A percentile compares a stretch with the other conserved stretches of the same genome.
Evolutionary conservation across 1,139 yeast genomes (phyloP).

Genomic region (Lipomyces yarrowii): DNA sequence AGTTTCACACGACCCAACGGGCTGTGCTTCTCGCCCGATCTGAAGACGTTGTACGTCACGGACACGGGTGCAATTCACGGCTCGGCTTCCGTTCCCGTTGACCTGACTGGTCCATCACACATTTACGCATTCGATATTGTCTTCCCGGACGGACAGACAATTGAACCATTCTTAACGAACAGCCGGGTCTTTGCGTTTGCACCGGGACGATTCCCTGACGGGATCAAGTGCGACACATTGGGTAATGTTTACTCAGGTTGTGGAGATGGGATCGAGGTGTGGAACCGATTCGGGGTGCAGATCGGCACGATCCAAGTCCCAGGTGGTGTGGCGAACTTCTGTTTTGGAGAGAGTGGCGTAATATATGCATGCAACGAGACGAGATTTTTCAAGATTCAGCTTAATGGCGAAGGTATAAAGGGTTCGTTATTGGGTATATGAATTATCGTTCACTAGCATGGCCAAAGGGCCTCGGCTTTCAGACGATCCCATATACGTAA

Average conservation of each 20-base stretch:
- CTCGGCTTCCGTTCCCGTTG: slow-evolving; percentile 24
- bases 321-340: slow-evolving; percentile 38
- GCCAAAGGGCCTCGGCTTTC: background rate
- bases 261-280: slow-evolving; percentile 37
- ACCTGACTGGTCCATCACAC: background rate
- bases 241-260: slow-evolving; percentile 39
- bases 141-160: background rate
- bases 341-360: slow-evolving; percentile 24
- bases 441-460: background rate
- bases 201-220: slow-evolving; percentile 37
- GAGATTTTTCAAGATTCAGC: slow-evolving; percentile 28
- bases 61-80: slow-evolving; percentile 34
- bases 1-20: slow-evolving; percentile 36
- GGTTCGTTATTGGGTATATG: background rate
- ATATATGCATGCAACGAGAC: slow-evolving; percentile 34
- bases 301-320: slow-evolving; percentile 36
- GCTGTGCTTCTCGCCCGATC: slow-evolving; percentile 36
- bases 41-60: slow-evolving; percentile 34
- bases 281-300: slow-evolving; percentile 36
- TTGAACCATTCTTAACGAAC: background rate
- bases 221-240: slow-evolving; percentile 36
- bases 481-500: background rate
- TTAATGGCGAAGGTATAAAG: slow-evolving; percentile 27
- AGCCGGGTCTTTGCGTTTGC: background rate
- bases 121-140: background rate